Base-by-base conservation (phyloP, 2,329 filamentous ascomycete genomes). In the Penicillium italicum region DNA sequence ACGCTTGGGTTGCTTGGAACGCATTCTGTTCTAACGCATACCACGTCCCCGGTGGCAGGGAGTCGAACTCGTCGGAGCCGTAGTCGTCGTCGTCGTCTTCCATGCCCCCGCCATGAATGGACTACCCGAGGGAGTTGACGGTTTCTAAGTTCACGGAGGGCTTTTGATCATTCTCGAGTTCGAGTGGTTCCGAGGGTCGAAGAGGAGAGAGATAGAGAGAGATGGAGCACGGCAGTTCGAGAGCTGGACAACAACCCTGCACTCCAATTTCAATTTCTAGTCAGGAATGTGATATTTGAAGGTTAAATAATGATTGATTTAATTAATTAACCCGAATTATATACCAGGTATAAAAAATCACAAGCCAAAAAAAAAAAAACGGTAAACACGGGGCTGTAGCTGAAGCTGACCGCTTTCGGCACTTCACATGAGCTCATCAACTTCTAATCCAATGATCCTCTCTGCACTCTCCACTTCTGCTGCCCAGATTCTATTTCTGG, bases 61-160 rank as follows among this genome's bases (percentile, higher is more conserved):
- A 72, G 56, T 78, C 77, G 63, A 77, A 74, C 58, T 78, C 75
- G 61, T 78, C 77, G 55, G 75, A 78, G 67, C 78, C 78, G 64
- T 73, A 73, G 55, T 77, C 76, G 67, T 78, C 75, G 65, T 77
- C 76, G 68, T 72, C 73, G 66, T 73, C 72, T 33, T 50, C 77
- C 77, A 78, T 78, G 67, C 73, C 74, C 74, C 69, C 62, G 71
- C 72, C 72, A 74, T 74, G 68, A 69, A 71, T 63, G 46, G 40
- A 49, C 40, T 42, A 57, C 30, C 43, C 24, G 43, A 34, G 18
- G 18, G 20, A 34, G 5, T 24, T 33, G 18, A 16, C 12, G 5
- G 18, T 14, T 7, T 34, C 30, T 34, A 33, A 24, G 8, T 50
- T 50, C 26, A 42, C 18, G 10, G 20, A 33, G n/a, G 36, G 12